Conservation (phyloP, 2,329 filamentous ascomycete species). For the Keithomyces neogunnii region DNA sequence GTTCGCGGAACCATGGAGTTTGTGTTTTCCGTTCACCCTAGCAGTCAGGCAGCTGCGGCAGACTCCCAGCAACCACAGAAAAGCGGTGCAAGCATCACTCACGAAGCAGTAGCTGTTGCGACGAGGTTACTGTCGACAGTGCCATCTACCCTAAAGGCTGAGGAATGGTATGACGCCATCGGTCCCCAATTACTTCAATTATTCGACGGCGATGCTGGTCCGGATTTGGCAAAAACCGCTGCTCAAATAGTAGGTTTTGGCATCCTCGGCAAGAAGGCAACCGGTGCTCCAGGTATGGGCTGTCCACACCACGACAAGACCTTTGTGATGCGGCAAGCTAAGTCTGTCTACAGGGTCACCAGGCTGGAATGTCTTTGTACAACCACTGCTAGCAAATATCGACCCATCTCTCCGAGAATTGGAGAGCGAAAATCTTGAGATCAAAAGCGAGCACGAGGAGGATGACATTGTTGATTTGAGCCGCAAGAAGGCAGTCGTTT, state of each 20-base stretch:
- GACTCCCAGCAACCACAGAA: conserved; percentile 39
- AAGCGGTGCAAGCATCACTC: conserved; percentile 54
- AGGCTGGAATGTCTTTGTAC: conserved; percentile 55
- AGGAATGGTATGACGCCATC: conserved; percentile 52
- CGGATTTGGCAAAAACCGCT: conserved; percentile 25
- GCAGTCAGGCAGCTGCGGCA: conserved; percentile 31
- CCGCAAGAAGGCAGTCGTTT: conserved; percentile 34
- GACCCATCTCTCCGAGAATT: conserved; percentile 29
- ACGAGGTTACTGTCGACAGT: conserved; percentile 53
- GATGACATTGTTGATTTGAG: conserved; percentile 38
- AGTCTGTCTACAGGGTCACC: conserved; percentile 32
- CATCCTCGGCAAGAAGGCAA: conserved; percentile 54
- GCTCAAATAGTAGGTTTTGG: conserved; percentile 43
- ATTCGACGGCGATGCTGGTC: conserved; percentile 44
- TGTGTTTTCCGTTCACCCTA: conserved; percentile 59
- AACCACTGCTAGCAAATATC: conserved; percentile 46
- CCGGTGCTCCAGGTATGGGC: conserved; percentile 49
- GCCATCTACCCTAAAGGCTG: conserved; percentile 42
- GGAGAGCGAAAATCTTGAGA: not conserved
- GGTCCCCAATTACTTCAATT: conserved; percentile 52
- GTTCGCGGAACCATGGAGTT: conserved; percentile 64
- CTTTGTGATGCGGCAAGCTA: not conserved
- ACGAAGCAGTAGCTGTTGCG: conserved; percentile 58
- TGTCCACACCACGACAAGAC: not conserved
- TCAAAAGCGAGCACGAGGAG: conserved; percentile 16